Evolutionary conservation across 495 filamentous ascomycete species (phyloP), one percentile per base, ranked within the genome.

Genomic region (Parmelia sp.): DNA sequence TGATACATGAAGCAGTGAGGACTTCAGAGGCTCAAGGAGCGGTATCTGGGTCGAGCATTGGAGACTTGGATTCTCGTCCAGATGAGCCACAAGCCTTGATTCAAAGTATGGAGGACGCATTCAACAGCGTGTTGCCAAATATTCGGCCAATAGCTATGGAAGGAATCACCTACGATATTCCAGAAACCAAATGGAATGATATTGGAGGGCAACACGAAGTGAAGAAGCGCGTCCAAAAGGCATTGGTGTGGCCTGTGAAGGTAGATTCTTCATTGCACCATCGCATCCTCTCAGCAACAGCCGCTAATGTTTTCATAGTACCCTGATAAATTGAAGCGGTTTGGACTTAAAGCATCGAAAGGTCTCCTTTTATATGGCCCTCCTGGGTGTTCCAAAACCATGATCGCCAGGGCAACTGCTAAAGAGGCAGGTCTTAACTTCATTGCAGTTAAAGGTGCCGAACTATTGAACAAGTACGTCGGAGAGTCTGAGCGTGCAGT

Each of bases 401-500:
- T 98, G 74, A 89, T 86, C 1, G 94, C 94, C 1, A 91, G 96
- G 70, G 94, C 94, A 47, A 84, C 96, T 71, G 94, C 94, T 9
- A 96, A 91, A 33, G 92, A 95, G 72, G 87, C 89, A 27, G 90
- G 90, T 4, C 83, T 95, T 68, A 98, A 97, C 71, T 98, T 97
- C 74, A 83, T 98, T 74, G 89, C 92, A 29, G 90, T 98, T 42
- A 96, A 96, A 77, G 94, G 94, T n/a, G 90, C 91, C 37, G 94
- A 98, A 74, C 83, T 98, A 4, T 83, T 96, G 62, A 96, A 87
- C 76, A 97, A 95, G 91, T 98, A 97, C 75, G 92, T 98, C 29
- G 94, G 94, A 61, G 94, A 98, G 75, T 93, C 92, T 9, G 94
- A 98, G 77, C 86, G 92, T 12, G 86, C 88, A 33, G 80, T 98